phyloP scores from a whole-genome alignment of 208 protist genomes.

The Trypanosoma cruzi region DNA sequence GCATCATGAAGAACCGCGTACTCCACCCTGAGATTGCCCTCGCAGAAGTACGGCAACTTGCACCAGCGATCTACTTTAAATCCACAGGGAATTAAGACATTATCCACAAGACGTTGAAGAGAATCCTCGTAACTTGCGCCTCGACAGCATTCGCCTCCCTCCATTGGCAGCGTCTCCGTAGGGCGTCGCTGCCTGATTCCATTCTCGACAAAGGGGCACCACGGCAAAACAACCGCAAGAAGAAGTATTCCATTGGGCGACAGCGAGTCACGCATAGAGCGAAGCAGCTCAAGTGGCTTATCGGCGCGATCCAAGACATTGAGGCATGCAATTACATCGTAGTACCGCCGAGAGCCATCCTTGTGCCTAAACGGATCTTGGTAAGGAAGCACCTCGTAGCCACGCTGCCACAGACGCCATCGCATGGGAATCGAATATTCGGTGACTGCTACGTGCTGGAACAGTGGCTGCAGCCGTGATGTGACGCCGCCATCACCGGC shows the following conservation, averaged over 20 bases:
- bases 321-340: constrained; percentile 76
- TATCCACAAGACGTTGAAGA: constrained; percentile 61
- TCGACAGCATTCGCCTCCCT: constrained; percentile 73
- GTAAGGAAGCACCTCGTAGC: constrained; percentile 69
- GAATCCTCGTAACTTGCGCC: constrained; percentile 77
- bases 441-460: constrained; percentile 58
- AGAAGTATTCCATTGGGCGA: constrained; percentile 52
- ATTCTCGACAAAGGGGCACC: constrained; percentile 89
- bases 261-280: constrained; percentile 65
- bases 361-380: constrained; percentile 49
- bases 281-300: constrained; percentile 59
- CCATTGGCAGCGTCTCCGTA: constrained; percentile 72
- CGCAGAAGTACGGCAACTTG: constrained; percentile 80
- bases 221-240: constrained; percentile 85
- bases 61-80: constrained; percentile 87
- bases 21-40: constrained; percentile 73
- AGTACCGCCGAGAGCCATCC: constrained; percentile 39
- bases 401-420: constrained; percentile 69
- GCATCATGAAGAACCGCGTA: constrained; percentile 82
- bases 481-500: constrained; percentile 88
- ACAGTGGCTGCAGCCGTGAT: constrained; percentile 51
- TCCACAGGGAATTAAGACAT: constrained; percentile 72
- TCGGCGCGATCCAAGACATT: constrained; percentile 89
- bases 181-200: constrained; percentile 53
- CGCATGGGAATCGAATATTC: constrained; percentile 81